phyloP scores from a whole-genome alignment of 2,329 filamentous ascomycete genomes.

The Eutypella sp. region DNA sequence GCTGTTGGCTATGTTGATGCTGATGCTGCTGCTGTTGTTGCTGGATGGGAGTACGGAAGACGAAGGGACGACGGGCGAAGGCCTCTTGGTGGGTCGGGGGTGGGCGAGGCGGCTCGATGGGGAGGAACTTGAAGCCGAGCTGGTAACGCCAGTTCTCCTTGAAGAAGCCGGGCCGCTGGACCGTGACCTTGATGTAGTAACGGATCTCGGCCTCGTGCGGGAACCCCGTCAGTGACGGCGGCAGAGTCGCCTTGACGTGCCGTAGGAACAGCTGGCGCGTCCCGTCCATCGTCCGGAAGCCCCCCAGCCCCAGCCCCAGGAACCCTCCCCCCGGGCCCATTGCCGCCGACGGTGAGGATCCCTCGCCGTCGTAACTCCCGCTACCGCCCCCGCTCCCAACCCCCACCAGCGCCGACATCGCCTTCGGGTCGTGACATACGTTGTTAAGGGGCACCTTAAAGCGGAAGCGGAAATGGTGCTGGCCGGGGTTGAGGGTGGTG shows the following conservation, averaged over 20 bases:
- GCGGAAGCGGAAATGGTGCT: constrained; percentile 71
- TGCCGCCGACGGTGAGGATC: too few relatives aligned
- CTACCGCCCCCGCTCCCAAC: constrained; percentile 40
- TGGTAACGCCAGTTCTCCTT: constrained; percentile 79
- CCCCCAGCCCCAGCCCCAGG: constrained; percentile 40
- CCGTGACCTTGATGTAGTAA: constrained; percentile 94
- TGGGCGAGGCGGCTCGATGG: constrained; percentile 81
- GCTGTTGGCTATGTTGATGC: too few relatives aligned
- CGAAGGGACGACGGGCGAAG: constrained; percentile 70
- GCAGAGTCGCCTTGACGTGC: constrained; percentile 82
- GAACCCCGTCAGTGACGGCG: constrained; percentile 83
- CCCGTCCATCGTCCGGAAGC: constrained; percentile 59
- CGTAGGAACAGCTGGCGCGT: constrained; percentile 55
- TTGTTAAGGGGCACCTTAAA: constrained; percentile 80
- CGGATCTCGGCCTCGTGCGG: constrained; percentile 83
- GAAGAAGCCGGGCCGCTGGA: constrained; percentile 81
- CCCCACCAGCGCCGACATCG: constrained; percentile 50
- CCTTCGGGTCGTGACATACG: constrained; percentile 52
- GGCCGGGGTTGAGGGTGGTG: constrained; percentile 61
- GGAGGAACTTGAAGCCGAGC: constrained; percentile 76
- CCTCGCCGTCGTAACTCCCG: neutral
- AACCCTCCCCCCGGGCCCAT: constrained; percentile 10
- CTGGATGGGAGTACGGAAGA: constrained; percentile 35
- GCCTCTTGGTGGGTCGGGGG: constrained; percentile 66
- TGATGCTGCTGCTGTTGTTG: constrained; percentile 12